Conservation (phyloP, 2,329 filamentous ascomycete species). For the Sporothrix pallida region DNA sequence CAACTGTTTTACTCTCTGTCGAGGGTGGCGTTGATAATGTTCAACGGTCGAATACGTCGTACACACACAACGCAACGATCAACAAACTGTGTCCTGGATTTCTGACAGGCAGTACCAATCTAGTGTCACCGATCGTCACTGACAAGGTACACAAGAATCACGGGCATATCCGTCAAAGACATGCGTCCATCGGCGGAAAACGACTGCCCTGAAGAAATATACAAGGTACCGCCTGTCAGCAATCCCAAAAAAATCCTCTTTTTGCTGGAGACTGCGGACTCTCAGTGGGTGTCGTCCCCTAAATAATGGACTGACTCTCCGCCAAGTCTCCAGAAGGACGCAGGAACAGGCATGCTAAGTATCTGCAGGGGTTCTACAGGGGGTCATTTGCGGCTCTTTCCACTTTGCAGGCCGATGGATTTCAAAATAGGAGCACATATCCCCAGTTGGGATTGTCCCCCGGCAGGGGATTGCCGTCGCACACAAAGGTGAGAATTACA, state of each 20-base stretch:
- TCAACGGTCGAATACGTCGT: neutral
- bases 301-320: neutral
- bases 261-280: neutral
- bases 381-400: constrained; percentile 12
- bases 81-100: neutral
- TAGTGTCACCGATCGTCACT: neutral
- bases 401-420: neutral
- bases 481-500: neutral
- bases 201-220: neutral
- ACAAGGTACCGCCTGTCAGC: neutral
- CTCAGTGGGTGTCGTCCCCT: neutral
- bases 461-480: neutral
- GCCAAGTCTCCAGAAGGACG: constrained; percentile 8
- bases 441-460: constrained; percentile 22
- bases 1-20: neutral
- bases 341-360: neutral
- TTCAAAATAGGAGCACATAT: neutral
- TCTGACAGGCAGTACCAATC: neutral
- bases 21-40: neutral
- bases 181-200: neutral
- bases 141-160: neutral
- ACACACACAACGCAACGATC: too few species aligned
- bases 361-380: neutral
- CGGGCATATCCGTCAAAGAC: neutral
- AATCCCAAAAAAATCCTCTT: neutral